These are phyloP conservation scores for Pilobolus umbonatus DNA, from an alignment of 192 early-diverging fungal species.

Conservation along the genomic window DNA sequence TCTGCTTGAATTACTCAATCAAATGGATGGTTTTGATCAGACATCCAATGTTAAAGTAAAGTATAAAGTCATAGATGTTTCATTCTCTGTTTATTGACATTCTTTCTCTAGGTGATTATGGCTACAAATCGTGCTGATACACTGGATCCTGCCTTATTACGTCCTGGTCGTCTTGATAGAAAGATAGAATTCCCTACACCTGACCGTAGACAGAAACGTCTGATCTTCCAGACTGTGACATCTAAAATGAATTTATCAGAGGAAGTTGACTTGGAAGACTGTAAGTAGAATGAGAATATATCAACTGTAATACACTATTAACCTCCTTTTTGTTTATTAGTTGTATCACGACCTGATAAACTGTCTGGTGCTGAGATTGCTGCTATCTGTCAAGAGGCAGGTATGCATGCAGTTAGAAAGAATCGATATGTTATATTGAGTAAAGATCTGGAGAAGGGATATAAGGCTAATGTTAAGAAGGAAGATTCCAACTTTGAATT, in stretches of 20 bases:
- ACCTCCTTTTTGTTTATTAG: conserved; percentile 35
- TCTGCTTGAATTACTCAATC: conserved; percentile 94
- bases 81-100: background rate
- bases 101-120: conserved; percentile 81
- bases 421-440: conserved; percentile 94
- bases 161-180: conserved; percentile 94
- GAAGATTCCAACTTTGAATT: conserved; percentile 93
- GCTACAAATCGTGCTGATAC: conserved; percentile 98
- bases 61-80: background rate
- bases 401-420: conserved; percentile 97
- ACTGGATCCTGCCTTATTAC: conserved; percentile 92
- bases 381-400: conserved; percentile 96
- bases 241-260: conserved; percentile 96
- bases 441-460: conserved; percentile 96
- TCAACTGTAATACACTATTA: background rate
- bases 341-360: conserved; percentile 95
- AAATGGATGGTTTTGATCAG: conserved; percentile 99
- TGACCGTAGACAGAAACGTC: conserved; percentile 93
- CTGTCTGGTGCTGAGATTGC: conserved; percentile 96
- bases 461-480: conserved; percentile 95
- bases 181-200: conserved; percentile 99
- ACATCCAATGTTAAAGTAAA: conserved; percentile 91
- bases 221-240: conserved; percentile 95
- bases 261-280: conserved; percentile 98
- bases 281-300: conserved; percentile 56